Evolutionary conservation across 371 early-diverging fungal species (phyloP).

Genomic region (Mortierella sp.): DNA sequence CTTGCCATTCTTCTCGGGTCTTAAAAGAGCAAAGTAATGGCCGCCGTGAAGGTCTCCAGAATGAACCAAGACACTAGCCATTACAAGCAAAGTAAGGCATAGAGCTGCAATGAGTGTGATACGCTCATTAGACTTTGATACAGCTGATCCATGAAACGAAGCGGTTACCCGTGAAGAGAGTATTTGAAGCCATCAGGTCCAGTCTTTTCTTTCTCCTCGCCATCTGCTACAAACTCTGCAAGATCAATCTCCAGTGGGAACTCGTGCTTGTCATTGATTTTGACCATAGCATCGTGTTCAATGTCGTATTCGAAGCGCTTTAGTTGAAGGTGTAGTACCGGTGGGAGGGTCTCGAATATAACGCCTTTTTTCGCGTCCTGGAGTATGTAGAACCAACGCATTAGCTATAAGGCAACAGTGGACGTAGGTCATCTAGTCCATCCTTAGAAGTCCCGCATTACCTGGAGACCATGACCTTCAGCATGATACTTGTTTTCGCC

Average conservation of each 20-base stretch:
- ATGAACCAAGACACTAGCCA: conserved; percentile 93
- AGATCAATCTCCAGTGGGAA: conserved; percentile 94
- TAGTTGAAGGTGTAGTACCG: conserved; percentile 97
- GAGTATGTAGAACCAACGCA: neutral
- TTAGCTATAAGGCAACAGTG: neutral
- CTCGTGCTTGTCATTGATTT: conserved; percentile 98
- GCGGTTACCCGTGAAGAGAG: conserved; percentile 80
- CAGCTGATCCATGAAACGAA: neutral
- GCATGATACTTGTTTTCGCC: conserved; percentile 98
- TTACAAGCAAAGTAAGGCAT: neutral
- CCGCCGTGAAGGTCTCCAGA: conserved; percentile 96
- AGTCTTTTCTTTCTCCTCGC: conserved; percentile 61
- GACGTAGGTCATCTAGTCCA: too few species aligned
- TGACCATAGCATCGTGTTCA: conserved; percentile 89
- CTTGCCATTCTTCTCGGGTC: conserved; percentile 79
- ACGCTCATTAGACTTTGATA: too few species aligned
- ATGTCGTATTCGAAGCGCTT: conserved; percentile 99
- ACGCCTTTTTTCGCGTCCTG: conserved; percentile 96
- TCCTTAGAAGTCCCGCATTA: neutral
- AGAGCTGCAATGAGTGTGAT: too few species aligned
- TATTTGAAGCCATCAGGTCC: conserved; percentile 78
- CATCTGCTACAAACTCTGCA: conserved; percentile 78
- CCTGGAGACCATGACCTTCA: conserved; percentile 96
- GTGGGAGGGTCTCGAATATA: conserved; percentile 95
- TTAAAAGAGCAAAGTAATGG: conserved; percentile 96